Conservation (phyloP, 768 basidiomycete species). For the Boletales sp. region DNA sequence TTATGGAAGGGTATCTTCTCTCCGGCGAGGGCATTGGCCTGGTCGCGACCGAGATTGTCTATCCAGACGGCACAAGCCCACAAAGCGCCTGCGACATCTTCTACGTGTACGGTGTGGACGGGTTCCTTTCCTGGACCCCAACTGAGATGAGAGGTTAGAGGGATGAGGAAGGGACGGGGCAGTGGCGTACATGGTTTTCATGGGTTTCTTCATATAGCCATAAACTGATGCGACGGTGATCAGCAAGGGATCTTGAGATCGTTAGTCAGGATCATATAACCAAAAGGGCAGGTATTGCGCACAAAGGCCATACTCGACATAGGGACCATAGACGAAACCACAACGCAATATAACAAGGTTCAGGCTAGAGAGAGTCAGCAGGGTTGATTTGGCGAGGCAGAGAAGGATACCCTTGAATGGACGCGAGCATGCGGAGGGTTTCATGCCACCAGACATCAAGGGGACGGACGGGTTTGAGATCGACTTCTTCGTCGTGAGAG, state of each 20-base stretch:
- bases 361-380: slow-evolving; percentile 43
- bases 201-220: slow-evolving; percentile 76
- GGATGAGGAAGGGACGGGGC: background rate
- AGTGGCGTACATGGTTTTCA: slow-evolving; percentile 73
- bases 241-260: slow-evolving; percentile 55
- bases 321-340: slow-evolving; percentile 80
- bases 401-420: slow-evolving; percentile 60
- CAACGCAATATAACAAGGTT: slow-evolving; percentile 77
- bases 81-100: slow-evolving; percentile 73
- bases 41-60: slow-evolving; percentile 52
- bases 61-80: slow-evolving; percentile 84
- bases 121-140: slow-evolving; percentile 79
- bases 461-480: slow-evolving; percentile 64
- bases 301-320: slow-evolving; percentile 69
- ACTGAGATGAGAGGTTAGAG: slow-evolving; percentile 35
- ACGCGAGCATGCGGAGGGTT: slow-evolving; percentile 67
- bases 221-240: slow-evolving; percentile 79
- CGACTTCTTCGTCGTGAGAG: slow-evolving; percentile 65
- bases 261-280: slow-evolving; percentile 12
- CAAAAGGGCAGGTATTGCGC: slow-evolving; percentile 24
- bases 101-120: slow-evolving; percentile 71
- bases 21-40: slow-evolving; percentile 57
- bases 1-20: slow-evolving; percentile 40
- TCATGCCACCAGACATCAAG: slow-evolving; percentile 90
- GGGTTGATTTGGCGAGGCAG: background rate